phyloP scores from a whole-genome alignment of 257 asterid species.

The Solanum etuberosum region DNA sequence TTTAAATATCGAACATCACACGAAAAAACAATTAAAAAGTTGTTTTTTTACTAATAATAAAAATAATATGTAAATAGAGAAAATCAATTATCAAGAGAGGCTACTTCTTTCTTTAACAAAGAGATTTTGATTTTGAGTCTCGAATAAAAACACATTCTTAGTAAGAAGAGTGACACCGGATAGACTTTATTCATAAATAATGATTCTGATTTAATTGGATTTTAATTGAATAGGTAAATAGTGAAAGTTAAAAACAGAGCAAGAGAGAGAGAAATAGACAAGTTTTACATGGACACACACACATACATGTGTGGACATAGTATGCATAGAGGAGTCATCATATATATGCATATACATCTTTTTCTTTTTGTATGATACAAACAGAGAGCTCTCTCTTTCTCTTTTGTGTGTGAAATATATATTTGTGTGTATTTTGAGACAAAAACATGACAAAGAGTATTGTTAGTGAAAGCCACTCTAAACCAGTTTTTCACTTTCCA shows the following conservation, averaged over 20 bases:
- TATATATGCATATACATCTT: neutral
- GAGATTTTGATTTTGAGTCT: too few relatives aligned
- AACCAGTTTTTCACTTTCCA: neutral
- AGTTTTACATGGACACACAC: neutral
- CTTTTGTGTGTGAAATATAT: neutral
- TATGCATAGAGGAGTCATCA: neutral
- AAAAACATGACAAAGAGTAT: conserved; percentile 27
- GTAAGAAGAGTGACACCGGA: too few relatives aligned
- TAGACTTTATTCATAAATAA: too few relatives aligned
- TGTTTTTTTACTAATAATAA: too few relatives aligned
- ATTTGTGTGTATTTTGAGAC: conserved; percentile 16
- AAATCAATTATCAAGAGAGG: too few relatives aligned
- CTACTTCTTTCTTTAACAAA: too few relatives aligned
- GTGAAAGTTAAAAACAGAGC: neutral
- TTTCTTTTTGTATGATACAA: neutral
- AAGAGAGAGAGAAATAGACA: neutral
- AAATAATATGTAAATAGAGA: too few relatives aligned
- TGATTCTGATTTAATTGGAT: neutral
- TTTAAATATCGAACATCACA: too few relatives aligned
- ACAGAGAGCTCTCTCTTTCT: neutral
- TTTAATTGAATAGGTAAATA: neutral
- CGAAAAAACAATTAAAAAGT: too few relatives aligned
- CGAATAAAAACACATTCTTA: too few relatives aligned
- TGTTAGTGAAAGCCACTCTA: conserved; percentile 9
- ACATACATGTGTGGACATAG: neutral